Evolutionary conservation across 805 yeast species (phyloP).

Genomic region (Ogataea sp.): DNA sequence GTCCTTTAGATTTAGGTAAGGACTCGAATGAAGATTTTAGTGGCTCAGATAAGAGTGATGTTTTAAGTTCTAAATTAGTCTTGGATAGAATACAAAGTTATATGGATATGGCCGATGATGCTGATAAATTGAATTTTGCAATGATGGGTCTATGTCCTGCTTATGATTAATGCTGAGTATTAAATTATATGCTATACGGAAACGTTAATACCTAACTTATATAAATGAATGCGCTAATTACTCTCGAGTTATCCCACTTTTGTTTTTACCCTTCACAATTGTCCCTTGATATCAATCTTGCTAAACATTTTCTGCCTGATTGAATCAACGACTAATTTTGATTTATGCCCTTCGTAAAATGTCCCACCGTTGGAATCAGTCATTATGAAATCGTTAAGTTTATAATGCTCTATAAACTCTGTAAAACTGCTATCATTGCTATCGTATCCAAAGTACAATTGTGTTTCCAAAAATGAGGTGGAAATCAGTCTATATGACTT

Average conservation of each 20-base stretch:
- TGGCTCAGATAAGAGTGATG: conserved; percentile 36
- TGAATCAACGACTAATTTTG: conserved; percentile 15
- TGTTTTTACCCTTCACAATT: conserved; percentile 31
- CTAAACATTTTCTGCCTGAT: conserved; percentile 28
- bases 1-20: conserved; percentile 59
- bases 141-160: conserved; percentile 68
- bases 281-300: conserved; percentile 87
- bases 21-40: conserved; percentile 8
- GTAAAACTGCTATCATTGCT: conserved; percentile 28
- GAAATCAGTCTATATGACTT: conserved; percentile 45
- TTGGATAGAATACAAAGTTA: conserved; percentile 54
- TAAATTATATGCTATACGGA: not conserved
- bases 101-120: conserved; percentile 53
- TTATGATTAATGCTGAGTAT: conserved; percentile 23
- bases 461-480: conserved; percentile 9
- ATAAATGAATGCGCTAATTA: too few species aligned
- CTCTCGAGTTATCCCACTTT: too few species aligned
- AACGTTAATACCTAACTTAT: too few species aligned
- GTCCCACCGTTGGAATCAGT: conserved; percentile 3
- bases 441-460: conserved; percentile 22
- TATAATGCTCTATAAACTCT: conserved; percentile 18
- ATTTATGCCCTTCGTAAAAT: conserved; percentile 20
- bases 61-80: conserved; percentile 45
- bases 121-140: conserved; percentile 57
- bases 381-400: conserved; percentile 35